Evolutionary conservation across 202 grass and related monocot genomes (phyloP), one percentile per base, ranked within the genome.

Genomic region (Zizania palustris): DNA sequence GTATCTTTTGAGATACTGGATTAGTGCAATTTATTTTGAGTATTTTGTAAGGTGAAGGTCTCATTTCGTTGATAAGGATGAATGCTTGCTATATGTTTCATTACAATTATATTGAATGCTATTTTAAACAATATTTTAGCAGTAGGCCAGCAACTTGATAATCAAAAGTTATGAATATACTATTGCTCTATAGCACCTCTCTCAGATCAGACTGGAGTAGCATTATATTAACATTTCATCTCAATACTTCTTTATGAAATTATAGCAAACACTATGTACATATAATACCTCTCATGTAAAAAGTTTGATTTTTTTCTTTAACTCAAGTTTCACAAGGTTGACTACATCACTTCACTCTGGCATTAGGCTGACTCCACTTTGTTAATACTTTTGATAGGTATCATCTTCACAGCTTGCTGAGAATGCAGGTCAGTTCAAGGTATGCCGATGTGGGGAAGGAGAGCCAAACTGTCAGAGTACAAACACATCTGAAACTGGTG

Each of bases 361-460:
- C n/a, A 59, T 81, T 76, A 48, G 76, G 58, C 22, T 86, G 33
- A 70, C 45, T 56, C 68, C 44, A 34, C 49, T 65, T 82, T 76
- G 49, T 85, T 60, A 28, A 74, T 69, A 67, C 9, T 73, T 67
- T 68, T 63, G 11, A 79, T 79, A 97, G 91, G 92, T 90, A 79
- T 84, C 86, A 45, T 84, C 89, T 77, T 88, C 76, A 46, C 82
- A 92, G 67, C 70, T 67, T 74, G 54, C 82, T 53, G 94, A 94
- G 65, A 86, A 80, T 82, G 62, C 53, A 80, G 49, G 18, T 65
- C 88, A 90, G 80, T 86, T 71, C 79, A 93, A 90, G 85, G 66
- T 67, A 49, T 93, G 91, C 72, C 85, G 64, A 43, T 91, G 90
- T 75, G 94, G 86, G 43, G 91, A 92, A 65, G 89, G 89, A 63